Percentiles rank a stretch among this genome's conserved stretches.
Conservation (phyloP, 2,329 filamentous ascomycete species). For the Xylariaceae sp. region DNA sequence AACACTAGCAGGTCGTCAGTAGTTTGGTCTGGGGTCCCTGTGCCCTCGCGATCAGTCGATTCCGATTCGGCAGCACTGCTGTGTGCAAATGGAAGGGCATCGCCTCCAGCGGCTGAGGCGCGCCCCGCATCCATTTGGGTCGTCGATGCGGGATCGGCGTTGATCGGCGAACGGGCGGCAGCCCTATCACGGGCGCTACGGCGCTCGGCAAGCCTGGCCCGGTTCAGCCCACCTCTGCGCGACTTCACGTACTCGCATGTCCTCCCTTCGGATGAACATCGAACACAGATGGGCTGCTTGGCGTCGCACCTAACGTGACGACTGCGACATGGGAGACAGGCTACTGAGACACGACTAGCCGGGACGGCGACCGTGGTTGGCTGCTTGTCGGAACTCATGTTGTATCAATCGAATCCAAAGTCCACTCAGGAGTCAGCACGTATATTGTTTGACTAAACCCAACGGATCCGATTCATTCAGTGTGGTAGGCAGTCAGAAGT, state of each 20-base stretch:
- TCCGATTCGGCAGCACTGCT: conserved; percentile 9
- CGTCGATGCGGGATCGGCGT: conserved; percentile 7
- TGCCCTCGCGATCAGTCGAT: background rate
- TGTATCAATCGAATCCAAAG: background rate
- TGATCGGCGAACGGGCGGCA: conserved; percentile 10
- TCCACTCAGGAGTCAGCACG: background rate
- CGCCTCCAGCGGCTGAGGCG: background rate
- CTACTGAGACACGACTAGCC: conserved; percentile 16
- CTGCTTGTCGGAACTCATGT: conserved; percentile 11
- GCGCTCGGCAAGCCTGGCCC: conserved; percentile 15
- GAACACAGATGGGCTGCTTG: conserved; percentile 15
- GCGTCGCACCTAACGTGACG: conserved; percentile 21
- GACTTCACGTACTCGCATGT: conserved; percentile 23
- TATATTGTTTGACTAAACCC: background rate
- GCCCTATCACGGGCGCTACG: conserved; percentile 11
- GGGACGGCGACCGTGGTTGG: background rate
- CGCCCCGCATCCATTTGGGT: background rate
- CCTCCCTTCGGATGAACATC: conserved; percentile 19
- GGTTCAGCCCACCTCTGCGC: conserved; percentile 18
- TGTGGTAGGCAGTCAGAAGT: no score
- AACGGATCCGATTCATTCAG: background rate
- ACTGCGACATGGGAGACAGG: conserved; percentile 20
- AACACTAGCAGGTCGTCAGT: conserved; percentile 6
- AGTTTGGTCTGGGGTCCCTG: conserved; percentile 2
- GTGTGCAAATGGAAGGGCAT: background rate